Conservation (phyloP, 1,284 basidiomycete species). For the Fistulinella cinereoalba region DNA sequence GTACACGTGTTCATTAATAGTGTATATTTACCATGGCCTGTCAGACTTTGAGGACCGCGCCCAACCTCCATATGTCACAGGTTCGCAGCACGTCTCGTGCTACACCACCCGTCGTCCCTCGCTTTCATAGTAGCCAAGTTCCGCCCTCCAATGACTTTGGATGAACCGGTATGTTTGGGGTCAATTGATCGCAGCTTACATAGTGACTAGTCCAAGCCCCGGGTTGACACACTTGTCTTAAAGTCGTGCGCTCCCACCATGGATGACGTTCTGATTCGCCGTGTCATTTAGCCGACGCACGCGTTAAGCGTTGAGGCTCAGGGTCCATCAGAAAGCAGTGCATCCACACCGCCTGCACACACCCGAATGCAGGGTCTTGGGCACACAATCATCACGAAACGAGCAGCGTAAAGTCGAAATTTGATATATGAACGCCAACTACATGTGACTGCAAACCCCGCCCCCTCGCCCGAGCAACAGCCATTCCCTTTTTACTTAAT, state of each 20-base stretch:
- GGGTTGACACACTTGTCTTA: too few species aligned
- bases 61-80: not conserved
- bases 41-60: not conserved
- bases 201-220: too few species aligned
- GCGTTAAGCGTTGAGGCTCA: too few species aligned
- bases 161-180: too few species aligned
- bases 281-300: too few species aligned
- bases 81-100: not conserved
- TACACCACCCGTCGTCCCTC: too few species aligned
- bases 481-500: conserved; percentile 50
- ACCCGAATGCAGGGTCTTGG: conserved; percentile 23
- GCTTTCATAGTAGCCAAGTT: too few species aligned
- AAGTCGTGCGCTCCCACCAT: too few species aligned
- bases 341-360: conserved; percentile 28
- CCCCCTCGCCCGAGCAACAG: conserved; percentile 11
- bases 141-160: too few species aligned
- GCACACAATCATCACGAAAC: conserved; percentile 18
- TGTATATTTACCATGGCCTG: not conserved
- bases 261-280: too few species aligned
- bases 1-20: not conserved
- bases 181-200: too few species aligned
- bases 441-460: conserved; percentile 15
- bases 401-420: conserved; percentile 20
- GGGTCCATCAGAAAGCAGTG: conserved; percentile 24
- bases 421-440: conserved; percentile 27